Base-by-base conservation (phyloP, 1,139 yeast species). In the Zygoascus hellenicus region DNA sequence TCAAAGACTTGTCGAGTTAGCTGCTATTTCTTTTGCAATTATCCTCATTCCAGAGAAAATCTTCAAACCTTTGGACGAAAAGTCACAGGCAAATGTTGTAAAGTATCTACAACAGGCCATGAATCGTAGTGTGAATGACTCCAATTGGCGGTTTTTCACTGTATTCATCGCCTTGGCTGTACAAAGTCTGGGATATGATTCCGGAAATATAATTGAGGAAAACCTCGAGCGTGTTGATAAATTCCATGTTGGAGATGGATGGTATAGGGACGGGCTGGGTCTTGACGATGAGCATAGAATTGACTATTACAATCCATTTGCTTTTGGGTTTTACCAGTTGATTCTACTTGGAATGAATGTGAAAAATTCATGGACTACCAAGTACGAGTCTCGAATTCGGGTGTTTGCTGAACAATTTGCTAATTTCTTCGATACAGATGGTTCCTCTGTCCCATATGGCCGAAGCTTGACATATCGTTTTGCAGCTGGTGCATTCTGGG, bases 241-340 rank as follows among this genome's bases (percentile, higher is more conserved):
- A 7, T 53, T 57, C 50, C 61, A 63, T 48, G 43, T 63, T 14
- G 57, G 50, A 7, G 61, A 60, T 29, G 68, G 67, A 2, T 64
- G 67, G 67, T 64, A 63, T 48, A 57, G 63, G 11, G 68, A 64
- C 52, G 68, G 68, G 9, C 46, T 47, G 26, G 37, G 42, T 3
- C 47, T 48, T 6, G 48, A 45, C 26, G 55, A 59, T 32, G 17
- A 26, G 15, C 34, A 37, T 14, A 38, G 55, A 42, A 59, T 63
- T 34, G 68, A 64, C 45, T 58, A 63, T 49, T 64, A 64, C 47
- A 61, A 61, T 47, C 58, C 64, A 9, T 64, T 60, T 58, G 68
- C 68, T 9, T 54, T 64, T 38, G 67, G 64, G 43, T 59, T 53
- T 38, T 64, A 62, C 48, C 60, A 63, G 6, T 51, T 64, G 30